Conservation (phyloP, 2,329 filamentous ascomycete species). For the Endocalyx cinctus region DNA sequence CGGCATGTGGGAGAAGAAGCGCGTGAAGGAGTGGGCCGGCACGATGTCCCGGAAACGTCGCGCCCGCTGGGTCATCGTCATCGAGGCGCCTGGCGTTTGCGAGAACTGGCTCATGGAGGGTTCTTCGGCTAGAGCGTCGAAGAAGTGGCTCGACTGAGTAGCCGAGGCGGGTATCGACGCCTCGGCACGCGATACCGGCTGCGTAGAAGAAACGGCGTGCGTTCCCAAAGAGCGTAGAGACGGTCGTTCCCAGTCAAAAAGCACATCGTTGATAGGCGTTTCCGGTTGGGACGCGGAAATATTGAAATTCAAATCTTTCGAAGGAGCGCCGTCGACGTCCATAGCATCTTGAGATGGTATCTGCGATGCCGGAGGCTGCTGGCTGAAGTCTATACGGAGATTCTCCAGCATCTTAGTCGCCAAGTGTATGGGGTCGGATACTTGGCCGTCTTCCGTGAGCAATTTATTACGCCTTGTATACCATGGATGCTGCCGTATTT, state of each 20-base stretch:
- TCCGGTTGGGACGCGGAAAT: slow-evolving; percentile 86
- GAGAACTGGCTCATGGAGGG: slow-evolving; percentile 86
- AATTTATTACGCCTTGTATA: slow-evolving; percentile 79
- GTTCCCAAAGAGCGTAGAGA: slow-evolving; percentile 48
- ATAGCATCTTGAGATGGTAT: slow-evolving; percentile 51
- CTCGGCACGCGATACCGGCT: slow-evolving; percentile 37
- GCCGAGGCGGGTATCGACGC: slow-evolving; percentile 32
- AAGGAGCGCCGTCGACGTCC: slow-evolving; percentile 58
- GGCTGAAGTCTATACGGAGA: slow-evolving; percentile 81
- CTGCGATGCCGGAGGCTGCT: slow-evolving; percentile 49
- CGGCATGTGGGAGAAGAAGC: slow-evolving; percentile 84
- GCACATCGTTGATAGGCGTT: slow-evolving; percentile 64
- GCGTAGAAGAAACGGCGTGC: slow-evolving; percentile 42
- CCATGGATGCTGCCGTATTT: slow-evolving; percentile 90
- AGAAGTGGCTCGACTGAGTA: slow-evolving; percentile 32
- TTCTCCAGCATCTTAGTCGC: slow-evolving; percentile 95
- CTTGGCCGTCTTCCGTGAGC: slow-evolving; percentile 67
- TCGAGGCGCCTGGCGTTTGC: slow-evolving; percentile 68
- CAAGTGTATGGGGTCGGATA: slow-evolving; percentile 74
- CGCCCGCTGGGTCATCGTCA: slow-evolving; percentile 84
- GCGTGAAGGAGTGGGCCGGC: slow-evolving; percentile 78
- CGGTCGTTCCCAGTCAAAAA: slow-evolving; percentile 87
- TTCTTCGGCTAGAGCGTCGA: slow-evolving; percentile 73
- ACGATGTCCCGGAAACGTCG: slow-evolving; percentile 87
- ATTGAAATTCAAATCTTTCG: slow-evolving; percentile 34